Evolutionary conservation across 106 monocot species (phyloP).

Genomic region (Amphibolis antarctica): DNA sequence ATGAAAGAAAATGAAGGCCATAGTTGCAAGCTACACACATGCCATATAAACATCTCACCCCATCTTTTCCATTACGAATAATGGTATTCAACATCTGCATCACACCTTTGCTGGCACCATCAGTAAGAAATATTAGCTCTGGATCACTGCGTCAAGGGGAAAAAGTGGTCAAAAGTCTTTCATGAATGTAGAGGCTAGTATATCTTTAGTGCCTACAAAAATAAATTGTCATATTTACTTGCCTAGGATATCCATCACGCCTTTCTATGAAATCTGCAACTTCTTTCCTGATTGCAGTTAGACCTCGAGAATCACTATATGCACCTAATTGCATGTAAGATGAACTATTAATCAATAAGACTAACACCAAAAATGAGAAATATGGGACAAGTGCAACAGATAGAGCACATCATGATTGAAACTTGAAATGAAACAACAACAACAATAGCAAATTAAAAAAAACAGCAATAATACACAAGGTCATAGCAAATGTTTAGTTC

Average conservation of each 20-base stretch:
- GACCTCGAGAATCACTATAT: constrained; percentile 95
- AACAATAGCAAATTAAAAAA: no score
- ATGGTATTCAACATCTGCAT: constrained; percentile 85
- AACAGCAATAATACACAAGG: no score
- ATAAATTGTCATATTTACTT: constrained; percentile 15
- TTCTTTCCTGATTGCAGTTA: constrained; percentile 93
- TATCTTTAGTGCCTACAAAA: neutral
- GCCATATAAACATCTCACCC: constrained; percentile 36
- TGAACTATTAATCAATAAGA: neutral
- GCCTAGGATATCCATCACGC: constrained; percentile 97
- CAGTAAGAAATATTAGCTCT: constrained; percentile 91
- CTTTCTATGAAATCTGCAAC: constrained; percentile 87
- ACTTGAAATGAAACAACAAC: no score
- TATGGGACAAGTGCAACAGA: no score
- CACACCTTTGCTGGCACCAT: constrained; percentile 99
- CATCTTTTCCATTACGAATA: constrained; percentile 88
- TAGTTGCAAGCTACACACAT: no score
- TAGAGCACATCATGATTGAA: no score
- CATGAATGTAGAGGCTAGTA: neutral
- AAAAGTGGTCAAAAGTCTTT: constrained; percentile 4
- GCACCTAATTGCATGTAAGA: constrained; percentile 45
- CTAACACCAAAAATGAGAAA: neutral
- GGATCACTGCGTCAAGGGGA: constrained; percentile 57
- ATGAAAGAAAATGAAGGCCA: no score
- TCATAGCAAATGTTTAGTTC: no score